Percentiles rank a stretch among this genome's conserved stretches.
Conservation (phyloP, 768 basidiomycete genomes). For the Termitomyces sp. region DNA sequence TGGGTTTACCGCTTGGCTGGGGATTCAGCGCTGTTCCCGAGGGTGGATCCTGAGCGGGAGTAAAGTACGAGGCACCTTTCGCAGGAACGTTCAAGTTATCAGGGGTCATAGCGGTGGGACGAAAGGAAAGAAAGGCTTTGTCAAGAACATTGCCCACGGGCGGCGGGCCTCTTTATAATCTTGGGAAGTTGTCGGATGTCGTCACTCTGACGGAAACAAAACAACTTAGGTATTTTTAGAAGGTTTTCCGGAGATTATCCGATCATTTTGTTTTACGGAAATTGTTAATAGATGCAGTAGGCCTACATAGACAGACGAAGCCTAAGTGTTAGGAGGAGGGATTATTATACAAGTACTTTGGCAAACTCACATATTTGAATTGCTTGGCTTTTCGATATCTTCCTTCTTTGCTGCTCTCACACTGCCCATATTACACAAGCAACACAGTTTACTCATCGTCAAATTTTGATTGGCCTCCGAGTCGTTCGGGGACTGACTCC, state of each 20-base stretch:
- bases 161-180: background rate
- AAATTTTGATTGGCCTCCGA: background rate
- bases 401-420: background rate
- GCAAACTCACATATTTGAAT: background rate
- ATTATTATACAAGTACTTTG: no score
- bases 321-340: background rate
- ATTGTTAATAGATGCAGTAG: background rate
- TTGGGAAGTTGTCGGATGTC: background rate
- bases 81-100: constrained; percentile 19
- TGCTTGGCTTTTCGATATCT: no score
- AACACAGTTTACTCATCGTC: no score
- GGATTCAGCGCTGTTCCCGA: constrained; percentile 43
- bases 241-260: background rate
- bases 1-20: constrained; percentile 35
- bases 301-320: background rate
- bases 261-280: background rate
- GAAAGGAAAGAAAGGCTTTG: background rate
- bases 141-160: background rate
- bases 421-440: no score
- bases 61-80: constrained; percentile 33
- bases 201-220: background rate
- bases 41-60: constrained; percentile 42
- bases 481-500: no score
- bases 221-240: background rate
- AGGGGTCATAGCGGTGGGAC: constrained; percentile 16